A percentile compares a stretch with the other conserved stretches of the same genome.
Evolutionary conservation across 2,329 filamentous ascomycete species (phyloP).

Genomic region (Colletotrichum neosansevieriae): DNA sequence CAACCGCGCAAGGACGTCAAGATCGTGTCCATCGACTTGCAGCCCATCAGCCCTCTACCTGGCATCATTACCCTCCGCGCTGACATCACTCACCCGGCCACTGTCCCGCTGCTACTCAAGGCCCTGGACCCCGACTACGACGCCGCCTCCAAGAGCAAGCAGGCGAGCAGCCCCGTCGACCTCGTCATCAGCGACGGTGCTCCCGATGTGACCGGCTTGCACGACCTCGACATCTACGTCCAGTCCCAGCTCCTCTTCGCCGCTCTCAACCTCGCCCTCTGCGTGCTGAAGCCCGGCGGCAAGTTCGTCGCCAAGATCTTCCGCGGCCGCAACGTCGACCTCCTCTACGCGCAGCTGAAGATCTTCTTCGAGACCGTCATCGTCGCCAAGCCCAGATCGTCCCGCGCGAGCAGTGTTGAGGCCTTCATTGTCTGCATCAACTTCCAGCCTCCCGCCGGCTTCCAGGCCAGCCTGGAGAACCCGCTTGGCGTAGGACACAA

Average conservation of each 20-base stretch:
- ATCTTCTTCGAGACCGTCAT: conserved; percentile 89
- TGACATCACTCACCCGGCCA: conserved; percentile 97
- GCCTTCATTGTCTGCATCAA: conserved; percentile 96
- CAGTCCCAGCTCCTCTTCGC: conserved; percentile 96
- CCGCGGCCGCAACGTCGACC: conserved; percentile 91
- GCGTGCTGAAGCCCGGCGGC: conserved; percentile 90
- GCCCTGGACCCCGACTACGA: conserved; percentile 83
- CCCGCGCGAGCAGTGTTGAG: conserved; percentile 95
- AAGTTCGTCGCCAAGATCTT: conserved; percentile 99
- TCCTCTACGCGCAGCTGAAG: conserved; percentile 93
- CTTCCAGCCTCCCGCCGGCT: conserved; percentile 83
- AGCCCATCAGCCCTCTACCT: conserved; percentile 93
- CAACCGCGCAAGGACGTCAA: conserved; percentile 78
- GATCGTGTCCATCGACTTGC: conserved; percentile 95
- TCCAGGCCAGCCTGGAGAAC: conserved; percentile 80
- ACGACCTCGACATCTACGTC: conserved; percentile 98
- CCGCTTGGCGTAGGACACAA: conserved; percentile 75
- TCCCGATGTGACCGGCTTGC: conserved; percentile 94
- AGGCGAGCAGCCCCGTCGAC: conserved; percentile 84
- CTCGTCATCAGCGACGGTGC: conserved; percentile 95
- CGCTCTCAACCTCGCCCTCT: conserved; percentile 91
- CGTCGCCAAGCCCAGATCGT: conserved; percentile 93
- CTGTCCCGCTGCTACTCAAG: conserved; percentile 87
- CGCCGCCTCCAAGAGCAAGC: conserved; percentile 54
- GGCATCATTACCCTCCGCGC: conserved; percentile 93